Evolutionary conservation across 306 rosid species (phyloP).

Genomic region (Malus sylvestris): DNA sequence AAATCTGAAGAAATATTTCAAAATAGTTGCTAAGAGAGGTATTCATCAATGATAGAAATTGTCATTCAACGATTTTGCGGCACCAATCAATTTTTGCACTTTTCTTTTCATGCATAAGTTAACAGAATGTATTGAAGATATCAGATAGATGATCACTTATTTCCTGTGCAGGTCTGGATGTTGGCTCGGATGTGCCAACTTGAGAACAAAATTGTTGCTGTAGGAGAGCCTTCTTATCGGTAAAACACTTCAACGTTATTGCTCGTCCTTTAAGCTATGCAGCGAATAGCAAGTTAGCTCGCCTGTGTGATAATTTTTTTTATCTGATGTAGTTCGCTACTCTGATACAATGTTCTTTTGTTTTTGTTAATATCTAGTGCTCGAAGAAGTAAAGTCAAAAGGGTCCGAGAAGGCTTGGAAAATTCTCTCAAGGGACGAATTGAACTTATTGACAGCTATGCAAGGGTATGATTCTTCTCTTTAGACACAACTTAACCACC

Average conservation of each 20-base stretch:
- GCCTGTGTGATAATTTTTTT: not conserved
- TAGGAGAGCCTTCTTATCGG: constrained; percentile 94
- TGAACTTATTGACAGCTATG: constrained; percentile 85
- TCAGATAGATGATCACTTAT: constrained; percentile 1
- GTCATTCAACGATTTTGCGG: not conserved
- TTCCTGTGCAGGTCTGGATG: constrained; percentile 75
- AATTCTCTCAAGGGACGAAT: constrained; percentile 70
- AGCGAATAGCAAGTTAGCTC: not conserved
- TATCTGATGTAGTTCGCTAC: not conserved
- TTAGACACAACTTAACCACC: constrained; percentile 3
- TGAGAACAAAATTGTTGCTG: constrained; percentile 87
- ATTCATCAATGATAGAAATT: not conserved
- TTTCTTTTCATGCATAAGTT: not conserved
- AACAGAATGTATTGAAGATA: not conserved
- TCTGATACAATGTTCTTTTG: not conserved
- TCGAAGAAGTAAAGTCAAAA: constrained; percentile 69
- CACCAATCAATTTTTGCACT: not conserved
- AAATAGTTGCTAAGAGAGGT: not conserved
- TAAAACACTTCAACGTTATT: constrained; percentile 24
- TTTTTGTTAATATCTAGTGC: constrained; percentile 36
- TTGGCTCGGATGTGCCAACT: constrained; percentile 97
- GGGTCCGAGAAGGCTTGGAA: constrained; percentile 75
- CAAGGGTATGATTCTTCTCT: constrained; percentile 50
- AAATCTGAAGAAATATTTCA: not conserved
- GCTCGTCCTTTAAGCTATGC: not conserved